These are phyloP conservation scores for Kluyveromyces aestuarii DNA, from an alignment of 805 yeast genomes.

Conservation along the genomic window DNA sequence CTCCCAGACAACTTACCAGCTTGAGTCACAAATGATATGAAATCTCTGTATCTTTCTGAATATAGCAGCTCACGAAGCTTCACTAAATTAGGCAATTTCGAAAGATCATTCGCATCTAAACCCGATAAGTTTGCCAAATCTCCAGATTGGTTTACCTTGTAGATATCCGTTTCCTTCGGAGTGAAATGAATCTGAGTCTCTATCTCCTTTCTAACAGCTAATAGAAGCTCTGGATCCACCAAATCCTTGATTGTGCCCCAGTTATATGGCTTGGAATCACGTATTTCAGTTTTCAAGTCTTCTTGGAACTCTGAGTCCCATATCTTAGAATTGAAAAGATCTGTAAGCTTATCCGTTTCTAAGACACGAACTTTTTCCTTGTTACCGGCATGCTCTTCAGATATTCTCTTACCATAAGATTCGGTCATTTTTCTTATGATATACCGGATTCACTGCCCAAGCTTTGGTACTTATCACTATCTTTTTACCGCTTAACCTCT, in stretches of 20 bases:
- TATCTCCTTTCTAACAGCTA: slow-evolving; percentile 80
- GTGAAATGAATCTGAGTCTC: slow-evolving; percentile 80
- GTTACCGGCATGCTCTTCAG: not conserved
- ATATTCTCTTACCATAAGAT: not conserved
- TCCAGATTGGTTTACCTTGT: slow-evolving; percentile 83
- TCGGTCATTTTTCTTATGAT: not conserved
- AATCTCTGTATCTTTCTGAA: slow-evolving; percentile 74
- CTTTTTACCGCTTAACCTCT: not conserved
- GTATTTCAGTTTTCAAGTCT: slow-evolving; percentile 35
- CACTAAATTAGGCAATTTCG: slow-evolving; percentile 63
- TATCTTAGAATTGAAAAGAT: slow-evolving; percentile 39
- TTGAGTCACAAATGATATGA: slow-evolving; percentile 67
- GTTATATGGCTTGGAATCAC: slow-evolving; percentile 63
- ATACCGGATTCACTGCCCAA: not conserved
- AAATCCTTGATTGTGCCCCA: slow-evolving; percentile 81
- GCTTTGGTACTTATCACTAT: no score
- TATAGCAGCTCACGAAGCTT: slow-evolving; percentile 82
- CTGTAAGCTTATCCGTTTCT: slow-evolving; percentile 27
- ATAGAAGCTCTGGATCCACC: slow-evolving; percentile 65
- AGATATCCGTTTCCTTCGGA: slow-evolving; percentile 92
- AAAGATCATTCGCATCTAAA: slow-evolving; percentile 62
- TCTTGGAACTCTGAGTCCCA: slow-evolving; percentile 36
- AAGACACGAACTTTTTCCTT: slow-evolving; percentile 3
- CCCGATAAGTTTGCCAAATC: slow-evolving; percentile 90
- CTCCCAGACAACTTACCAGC: slow-evolving; percentile 86